Evolutionary conservation across 2,329 filamentous ascomycete genomes (phyloP).

Genomic region (Westerdykella ornata): DNA sequence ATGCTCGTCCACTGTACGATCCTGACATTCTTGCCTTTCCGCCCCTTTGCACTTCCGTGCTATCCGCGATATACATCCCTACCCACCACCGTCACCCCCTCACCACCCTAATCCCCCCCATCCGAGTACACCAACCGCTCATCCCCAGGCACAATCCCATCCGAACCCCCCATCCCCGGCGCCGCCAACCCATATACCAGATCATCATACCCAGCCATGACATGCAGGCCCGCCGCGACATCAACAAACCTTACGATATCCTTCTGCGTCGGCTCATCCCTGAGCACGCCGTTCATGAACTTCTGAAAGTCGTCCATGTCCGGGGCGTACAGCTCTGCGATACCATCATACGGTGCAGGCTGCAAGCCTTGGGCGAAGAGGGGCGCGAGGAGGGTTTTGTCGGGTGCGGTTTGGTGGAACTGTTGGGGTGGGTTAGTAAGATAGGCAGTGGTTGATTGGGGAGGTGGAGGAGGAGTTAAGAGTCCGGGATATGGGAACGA

Average conservation of each 20-base stretch:
- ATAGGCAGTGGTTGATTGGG: background rate
- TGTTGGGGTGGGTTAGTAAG: background rate
- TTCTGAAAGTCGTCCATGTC: constrained; percentile 3
- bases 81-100: too few species aligned
- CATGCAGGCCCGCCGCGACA: background rate
- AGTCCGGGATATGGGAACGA: too few species aligned
- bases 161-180: background rate
- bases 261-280: background rate
- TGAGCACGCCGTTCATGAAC: constrained; percentile 5
- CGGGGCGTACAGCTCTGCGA: constrained; percentile 11
- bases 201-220: constrained; percentile 15
- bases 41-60: too few species aligned
- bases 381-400: constrained; percentile 1
- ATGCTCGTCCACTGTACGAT: too few species aligned
- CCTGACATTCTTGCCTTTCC: too few species aligned
- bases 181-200: constrained; percentile 6
- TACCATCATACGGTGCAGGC: constrained; percentile 9
- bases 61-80: too few species aligned
- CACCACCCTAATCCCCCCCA: background rate
- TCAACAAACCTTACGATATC: constrained; percentile 9
- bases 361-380: constrained; percentile 3
- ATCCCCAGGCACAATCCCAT: background rate
- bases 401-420: constrained; percentile 9
- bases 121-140: background rate
- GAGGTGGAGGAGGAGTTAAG: background rate